Evolutionary conservation across 2,329 filamentous ascomycete genomes (phyloP).

Genomic region (Aspergillus sp.): DNA sequence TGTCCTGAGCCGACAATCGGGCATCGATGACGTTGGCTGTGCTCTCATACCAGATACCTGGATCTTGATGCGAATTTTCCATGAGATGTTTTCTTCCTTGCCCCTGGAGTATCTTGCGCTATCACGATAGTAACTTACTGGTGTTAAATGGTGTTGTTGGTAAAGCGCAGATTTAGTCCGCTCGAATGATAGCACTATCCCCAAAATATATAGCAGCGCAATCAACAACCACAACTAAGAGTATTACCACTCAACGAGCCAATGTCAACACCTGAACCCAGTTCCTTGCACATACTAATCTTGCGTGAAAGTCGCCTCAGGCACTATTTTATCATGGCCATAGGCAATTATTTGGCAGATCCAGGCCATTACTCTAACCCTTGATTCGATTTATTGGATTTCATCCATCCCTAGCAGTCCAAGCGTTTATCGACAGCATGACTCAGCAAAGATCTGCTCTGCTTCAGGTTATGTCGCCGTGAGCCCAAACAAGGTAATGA

Average conservation of each 20-base stretch:
- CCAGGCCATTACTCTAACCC: conserved; percentile 13
- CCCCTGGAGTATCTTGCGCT: no score
- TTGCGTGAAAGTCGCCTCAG: not conserved
- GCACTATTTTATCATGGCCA: not conserved
- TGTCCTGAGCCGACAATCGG: not conserved
- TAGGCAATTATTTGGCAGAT: conserved; percentile 14
- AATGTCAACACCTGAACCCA: not conserved
- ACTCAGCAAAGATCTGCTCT: not conserved
- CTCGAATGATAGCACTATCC: no score
- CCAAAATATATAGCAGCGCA: no score
- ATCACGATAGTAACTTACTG: no score
- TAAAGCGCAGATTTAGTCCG: no score
- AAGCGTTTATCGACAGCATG: not conserved
- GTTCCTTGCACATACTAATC: not conserved
- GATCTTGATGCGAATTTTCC: no score
- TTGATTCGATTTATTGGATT: conserved; percentile 20
- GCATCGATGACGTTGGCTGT: not conserved
- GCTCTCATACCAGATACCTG: not conserved
- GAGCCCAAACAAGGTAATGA: not conserved
- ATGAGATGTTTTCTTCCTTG: no score
- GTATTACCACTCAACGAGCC: not conserved
- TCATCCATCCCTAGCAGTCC: conserved; percentile 6
- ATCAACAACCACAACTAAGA: no score
- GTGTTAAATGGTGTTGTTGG: no score
- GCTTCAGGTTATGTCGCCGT: not conserved